These are phyloP conservation scores for Sphaerulina musiva DNA, from an alignment of 2,329 filamentous ascomycete species.

Conservation along the genomic window DNA sequence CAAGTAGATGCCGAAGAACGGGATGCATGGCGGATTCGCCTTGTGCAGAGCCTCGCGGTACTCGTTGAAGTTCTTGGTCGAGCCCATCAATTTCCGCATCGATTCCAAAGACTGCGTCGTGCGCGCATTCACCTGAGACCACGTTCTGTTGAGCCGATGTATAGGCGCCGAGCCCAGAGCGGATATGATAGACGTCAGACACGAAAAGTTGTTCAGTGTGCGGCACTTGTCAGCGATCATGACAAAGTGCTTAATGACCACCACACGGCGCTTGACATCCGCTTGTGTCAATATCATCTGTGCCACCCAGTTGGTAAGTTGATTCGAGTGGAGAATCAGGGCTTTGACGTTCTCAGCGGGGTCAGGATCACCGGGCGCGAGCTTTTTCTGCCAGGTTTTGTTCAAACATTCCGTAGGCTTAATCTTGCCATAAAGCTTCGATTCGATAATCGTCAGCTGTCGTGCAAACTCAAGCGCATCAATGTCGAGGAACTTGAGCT, in stretches of 20 bases:
- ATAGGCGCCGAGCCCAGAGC: constrained; percentile 92
- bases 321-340: constrained; percentile 93
- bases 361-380: constrained; percentile 71
- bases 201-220: constrained; percentile 89
- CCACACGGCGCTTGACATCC: constrained; percentile 91
- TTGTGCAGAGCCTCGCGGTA: constrained; percentile 89
- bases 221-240: constrained; percentile 97
- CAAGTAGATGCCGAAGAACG: constrained; percentile 97
- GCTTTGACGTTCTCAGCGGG: constrained; percentile 92
- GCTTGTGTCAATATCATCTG: constrained; percentile 96
- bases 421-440: constrained; percentile 88
- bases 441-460: constrained; percentile 95
- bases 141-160: constrained; percentile 85
- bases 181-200: constrained; percentile 93
- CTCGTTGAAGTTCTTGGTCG: constrained; percentile 95
- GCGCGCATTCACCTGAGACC: constrained; percentile 84
- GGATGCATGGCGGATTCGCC: constrained; percentile 93
- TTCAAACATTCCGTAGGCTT: constrained; percentile 93
- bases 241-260: constrained; percentile 98
- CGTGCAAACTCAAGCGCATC: constrained; percentile 95
- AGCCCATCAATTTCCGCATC: constrained; percentile 92
- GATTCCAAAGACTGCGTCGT: constrained; percentile 74
- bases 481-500: constrained; percentile 96
- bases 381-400: constrained; percentile 98
- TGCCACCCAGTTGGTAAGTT: constrained; percentile 98